A percentile compares a stretch with the other conserved stretches of the same genome.
These are phyloP conservation scores for Cystobasidiopsis lactophilus DNA, from an alignment of 768 basidiomycete genomes.

Conservation along the genomic window DNA sequence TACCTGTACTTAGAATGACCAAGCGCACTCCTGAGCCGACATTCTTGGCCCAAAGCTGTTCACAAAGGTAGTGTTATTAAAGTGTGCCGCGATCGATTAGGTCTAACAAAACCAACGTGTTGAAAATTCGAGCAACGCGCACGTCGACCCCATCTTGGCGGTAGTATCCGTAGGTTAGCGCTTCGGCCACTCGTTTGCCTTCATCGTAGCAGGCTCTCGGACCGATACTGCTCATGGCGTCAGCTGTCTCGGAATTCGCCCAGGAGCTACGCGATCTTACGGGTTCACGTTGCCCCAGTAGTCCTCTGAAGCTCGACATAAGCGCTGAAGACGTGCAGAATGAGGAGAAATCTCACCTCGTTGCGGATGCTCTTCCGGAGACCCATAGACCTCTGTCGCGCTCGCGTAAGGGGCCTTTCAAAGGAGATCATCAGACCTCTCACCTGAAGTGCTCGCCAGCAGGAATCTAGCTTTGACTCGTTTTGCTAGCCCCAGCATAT, in stretches of 20 bases:
- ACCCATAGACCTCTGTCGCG: constrained; percentile 78
- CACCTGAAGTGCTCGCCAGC: constrained; percentile 82
- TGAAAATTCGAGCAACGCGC: constrained; percentile 94
- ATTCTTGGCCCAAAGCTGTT: constrained; percentile 37
- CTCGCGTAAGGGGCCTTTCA: too few species aligned
- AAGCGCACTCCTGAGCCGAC: constrained; percentile 19
- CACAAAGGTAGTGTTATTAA: constrained; percentile 1
- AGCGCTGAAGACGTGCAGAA: constrained; percentile 9
- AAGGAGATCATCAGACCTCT: constrained; percentile 12
- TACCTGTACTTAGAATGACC: constrained; percentile 7
- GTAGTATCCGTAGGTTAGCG: constrained; percentile 85
- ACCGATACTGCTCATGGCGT: constrained; percentile 31
- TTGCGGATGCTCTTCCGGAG: constrained; percentile 95
- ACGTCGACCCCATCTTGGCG: constrained; percentile 88
- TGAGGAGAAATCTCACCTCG: constrained; percentile 18
- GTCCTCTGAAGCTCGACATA: constrained; percentile 6
- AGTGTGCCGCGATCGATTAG: neutral
- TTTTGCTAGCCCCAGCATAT: constrained; percentile 96
- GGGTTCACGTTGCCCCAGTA: constrained; percentile 61
- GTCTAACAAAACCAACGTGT: constrained; percentile 47
- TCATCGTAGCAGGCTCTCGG: constrained; percentile 99
- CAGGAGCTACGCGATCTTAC: neutral
- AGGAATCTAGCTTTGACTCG: constrained; percentile 93
- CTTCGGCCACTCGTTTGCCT: constrained; percentile 97
- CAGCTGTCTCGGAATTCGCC: neutral